Conservation (phyloP, 495 filamentous ascomycete species). For the Glonium stellatum region DNA sequence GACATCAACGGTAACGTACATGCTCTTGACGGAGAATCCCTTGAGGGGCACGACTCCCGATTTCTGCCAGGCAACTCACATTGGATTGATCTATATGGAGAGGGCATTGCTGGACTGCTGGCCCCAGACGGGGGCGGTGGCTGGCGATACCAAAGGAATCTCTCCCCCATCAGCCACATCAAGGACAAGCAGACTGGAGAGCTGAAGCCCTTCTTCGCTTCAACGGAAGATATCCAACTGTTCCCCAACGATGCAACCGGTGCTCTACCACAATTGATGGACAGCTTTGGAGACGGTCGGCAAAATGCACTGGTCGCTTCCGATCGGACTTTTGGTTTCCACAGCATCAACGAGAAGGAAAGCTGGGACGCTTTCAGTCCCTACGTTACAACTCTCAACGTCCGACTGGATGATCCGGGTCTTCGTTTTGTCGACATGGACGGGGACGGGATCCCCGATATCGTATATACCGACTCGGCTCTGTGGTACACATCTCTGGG, state of each 20-base stretch:
- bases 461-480: not conserved
- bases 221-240: no score
- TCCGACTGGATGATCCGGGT: not conserved
- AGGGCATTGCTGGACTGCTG: constrained; percentile 30
- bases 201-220: not conserved
- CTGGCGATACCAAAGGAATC: constrained; percentile 5
- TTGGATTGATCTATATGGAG: constrained; percentile 36
- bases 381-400: not conserved
- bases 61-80: not conserved
- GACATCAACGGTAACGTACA: not conserved
- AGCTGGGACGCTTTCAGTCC: not conserved
- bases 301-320: not conserved
- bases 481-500: no score
- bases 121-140: not conserved
- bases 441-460: constrained; percentile 3
- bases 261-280: not conserved
- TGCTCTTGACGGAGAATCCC: not conserved
- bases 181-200: not conserved
- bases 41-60: not conserved
- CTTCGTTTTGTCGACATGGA: not conserved
- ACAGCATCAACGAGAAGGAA: not conserved
- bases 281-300: not conserved
- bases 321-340: not conserved
- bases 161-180: not conserved
- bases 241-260: no score